Evolutionary conservation across 1,284 basidiomycete species (phyloP).

Genomic region (Ustilago bromivora): DNA sequence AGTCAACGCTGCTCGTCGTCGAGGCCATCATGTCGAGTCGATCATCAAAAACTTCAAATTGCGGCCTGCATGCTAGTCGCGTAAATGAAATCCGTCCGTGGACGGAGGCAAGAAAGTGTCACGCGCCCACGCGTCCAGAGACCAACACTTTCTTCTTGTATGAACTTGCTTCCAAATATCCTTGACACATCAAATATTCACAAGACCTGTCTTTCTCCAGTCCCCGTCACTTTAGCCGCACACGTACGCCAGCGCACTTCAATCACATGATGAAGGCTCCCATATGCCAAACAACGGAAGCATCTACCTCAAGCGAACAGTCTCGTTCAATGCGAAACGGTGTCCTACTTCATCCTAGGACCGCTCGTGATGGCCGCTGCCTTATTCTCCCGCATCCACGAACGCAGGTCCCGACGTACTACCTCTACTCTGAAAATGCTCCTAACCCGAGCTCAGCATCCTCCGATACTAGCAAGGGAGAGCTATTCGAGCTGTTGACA

Average conservation of each 20-base stretch:
- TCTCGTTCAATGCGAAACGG: constrained; percentile 19
- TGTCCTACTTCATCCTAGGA: constrained; percentile 31
- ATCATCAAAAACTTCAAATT: neutral
- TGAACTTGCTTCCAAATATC: neutral
- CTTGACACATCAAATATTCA: no score
- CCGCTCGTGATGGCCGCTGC: constrained; percentile 18
- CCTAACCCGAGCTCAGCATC: neutral
- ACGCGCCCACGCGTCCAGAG: constrained; percentile 19
- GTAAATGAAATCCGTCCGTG: constrained; percentile 12
- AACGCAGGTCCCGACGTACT: constrained; percentile 35
- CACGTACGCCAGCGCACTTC: no score
- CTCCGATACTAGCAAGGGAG: neutral
- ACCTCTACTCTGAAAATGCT: constrained; percentile 10
- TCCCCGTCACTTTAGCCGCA: no score
- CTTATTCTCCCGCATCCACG: constrained; percentile 49
- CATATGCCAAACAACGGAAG: neutral
- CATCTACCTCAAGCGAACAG: constrained; percentile 3
- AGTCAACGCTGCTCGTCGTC: neutral
- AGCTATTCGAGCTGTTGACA: constrained; percentile 29
- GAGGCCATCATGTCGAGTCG: neutral
- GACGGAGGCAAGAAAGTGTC: neutral
- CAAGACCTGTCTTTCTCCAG: no score
- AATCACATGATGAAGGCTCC: constrained; percentile 10
- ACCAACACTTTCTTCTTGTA: constrained; percentile 30
- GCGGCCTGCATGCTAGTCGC: constrained; percentile 6